Evolutionary conservation across 805 yeast genomes (phyloP), one percentile per base, ranked within the genome.

Genomic region (Kodamaea lidongshanica): DNA sequence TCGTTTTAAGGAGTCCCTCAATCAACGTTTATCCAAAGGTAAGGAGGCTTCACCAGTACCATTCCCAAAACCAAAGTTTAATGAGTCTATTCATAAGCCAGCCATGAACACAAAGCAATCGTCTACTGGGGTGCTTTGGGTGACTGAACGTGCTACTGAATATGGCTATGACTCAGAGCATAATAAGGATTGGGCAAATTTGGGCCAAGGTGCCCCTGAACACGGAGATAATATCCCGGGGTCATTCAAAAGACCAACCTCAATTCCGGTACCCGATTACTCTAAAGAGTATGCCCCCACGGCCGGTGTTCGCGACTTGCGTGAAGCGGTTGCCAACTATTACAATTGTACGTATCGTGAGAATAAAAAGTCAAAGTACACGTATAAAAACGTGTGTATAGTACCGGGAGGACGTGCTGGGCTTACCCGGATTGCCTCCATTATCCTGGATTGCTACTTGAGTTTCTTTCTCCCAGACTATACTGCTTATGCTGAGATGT

Each of bases 401-500:
- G 79, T 75, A 1, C 80, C 80, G 6, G 80, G 80, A 19, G 80
- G 80, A 2, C 56, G 80, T 42, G 77, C 79, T 13, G 80, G 79
- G 0, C 52, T 74, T 38, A 74, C 75, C 4, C 64, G 80, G 48
- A 74, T 74, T 38, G 80, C 80, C 11, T 71, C 79, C 10, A 71
- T 74, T 35, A 60, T 74, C 32, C 61, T 69, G 32, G 79, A 74
- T 50, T 73, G 78, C 43, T 74, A 74, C 46, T 50, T 74, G 27
- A 68, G 77, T 15, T 74, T 74, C 50, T 74, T 74, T 48, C 56
- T 74, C 38, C 80, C 80, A 4, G 80, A 74, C 46, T 74, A 74
- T 42, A 74, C 80, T 10, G 80, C 80, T 5, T 74, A 74, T 41
- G 77, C 80, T 12, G 80, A 74, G 46, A 74, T 74, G 80, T 56